A percentile compares a stretch with the other conserved stretches of the same genome.
These are phyloP conservation scores for Wickerhamomyces strasburgensis DNA, from an alignment of 805 yeast genomes.

Conservation along the genomic window DNA sequence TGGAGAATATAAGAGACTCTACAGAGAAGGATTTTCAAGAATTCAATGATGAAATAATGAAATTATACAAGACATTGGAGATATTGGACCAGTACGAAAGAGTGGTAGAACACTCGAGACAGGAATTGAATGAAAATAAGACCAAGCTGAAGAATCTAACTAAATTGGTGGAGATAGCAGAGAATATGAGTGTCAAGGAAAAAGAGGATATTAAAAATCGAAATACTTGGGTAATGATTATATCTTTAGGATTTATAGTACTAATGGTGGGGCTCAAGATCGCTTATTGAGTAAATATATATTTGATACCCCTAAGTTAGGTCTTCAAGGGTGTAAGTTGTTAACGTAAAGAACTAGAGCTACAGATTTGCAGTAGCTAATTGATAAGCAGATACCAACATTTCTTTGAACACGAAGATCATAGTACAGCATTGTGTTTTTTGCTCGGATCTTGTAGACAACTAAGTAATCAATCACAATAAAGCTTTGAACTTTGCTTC, in stretches of 20 bases:
- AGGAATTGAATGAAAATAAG: slow-evolving; percentile 9
- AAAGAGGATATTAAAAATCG: slow-evolving; percentile 5
- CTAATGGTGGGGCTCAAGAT: neutral
- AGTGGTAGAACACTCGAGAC: slow-evolving; percentile 6
- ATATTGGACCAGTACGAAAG: slow-evolving; percentile 11
- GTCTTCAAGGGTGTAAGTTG: too few relatives aligned
- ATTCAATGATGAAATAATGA: slow-evolving; percentile 7
- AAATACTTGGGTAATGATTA: slow-evolving; percentile 3
- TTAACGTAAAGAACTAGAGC: too few relatives aligned
- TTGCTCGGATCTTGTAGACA: too few relatives aligned
- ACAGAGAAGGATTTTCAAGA: slow-evolving; percentile 6
- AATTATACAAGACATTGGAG: slow-evolving; percentile 9
- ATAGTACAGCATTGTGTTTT: too few relatives aligned
- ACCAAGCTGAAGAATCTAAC: slow-evolving; percentile 11
- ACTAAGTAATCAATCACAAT: slow-evolving; percentile 3
- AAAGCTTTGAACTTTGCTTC: slow-evolving; percentile 21
- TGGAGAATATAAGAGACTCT: slow-evolving; percentile 2
- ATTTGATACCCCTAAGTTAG: too few relatives aligned
- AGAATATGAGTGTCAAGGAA: slow-evolving; percentile 3
- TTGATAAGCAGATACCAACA: too few relatives aligned
- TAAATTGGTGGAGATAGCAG: slow-evolving; percentile 9
- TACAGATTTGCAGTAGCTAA: too few relatives aligned
- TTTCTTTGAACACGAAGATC: too few relatives aligned
- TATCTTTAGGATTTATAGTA: neutral
- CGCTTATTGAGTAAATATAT: too few relatives aligned